phyloP scores from a whole-genome alignment of 257 asterid genomes.

The Rauvolfia tetraphylla region DNA sequence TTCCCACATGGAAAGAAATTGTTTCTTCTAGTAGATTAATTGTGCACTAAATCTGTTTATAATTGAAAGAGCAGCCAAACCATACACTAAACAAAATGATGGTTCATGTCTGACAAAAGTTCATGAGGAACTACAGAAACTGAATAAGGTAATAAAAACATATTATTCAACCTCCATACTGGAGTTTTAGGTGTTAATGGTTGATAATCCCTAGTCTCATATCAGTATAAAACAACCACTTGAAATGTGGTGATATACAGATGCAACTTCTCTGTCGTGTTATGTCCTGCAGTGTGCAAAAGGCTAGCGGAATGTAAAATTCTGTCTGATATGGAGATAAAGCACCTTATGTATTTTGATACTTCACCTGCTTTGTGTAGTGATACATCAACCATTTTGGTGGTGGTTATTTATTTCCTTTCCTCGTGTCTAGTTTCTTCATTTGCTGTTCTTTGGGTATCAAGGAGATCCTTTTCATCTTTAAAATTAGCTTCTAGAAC shows the following conservation, averaged over 20 bases:
- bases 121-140: background rate
- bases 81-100: background rate
- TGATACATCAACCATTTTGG: background rate
- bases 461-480: background rate
- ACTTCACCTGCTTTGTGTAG: background rate
- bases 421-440: background rate
- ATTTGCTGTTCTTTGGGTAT: background rate
- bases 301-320: background rate
- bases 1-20: background rate
- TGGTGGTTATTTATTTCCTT: background rate
- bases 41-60: background rate
- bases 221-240: background rate
- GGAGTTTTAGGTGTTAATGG: background rate
- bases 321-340: no score
- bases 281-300: background rate
- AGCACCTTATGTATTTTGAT: background rate
- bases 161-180: background rate
- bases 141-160: background rate
- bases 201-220: background rate
- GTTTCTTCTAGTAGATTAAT: no score
- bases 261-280: background rate
- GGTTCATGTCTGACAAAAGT: background rate
- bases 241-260: background rate
- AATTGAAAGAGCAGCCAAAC: background rate
- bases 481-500: background rate